phyloP scores from a whole-genome alignment of 139 green algal genomes.

The Axilococcus clingmanii region DNA sequence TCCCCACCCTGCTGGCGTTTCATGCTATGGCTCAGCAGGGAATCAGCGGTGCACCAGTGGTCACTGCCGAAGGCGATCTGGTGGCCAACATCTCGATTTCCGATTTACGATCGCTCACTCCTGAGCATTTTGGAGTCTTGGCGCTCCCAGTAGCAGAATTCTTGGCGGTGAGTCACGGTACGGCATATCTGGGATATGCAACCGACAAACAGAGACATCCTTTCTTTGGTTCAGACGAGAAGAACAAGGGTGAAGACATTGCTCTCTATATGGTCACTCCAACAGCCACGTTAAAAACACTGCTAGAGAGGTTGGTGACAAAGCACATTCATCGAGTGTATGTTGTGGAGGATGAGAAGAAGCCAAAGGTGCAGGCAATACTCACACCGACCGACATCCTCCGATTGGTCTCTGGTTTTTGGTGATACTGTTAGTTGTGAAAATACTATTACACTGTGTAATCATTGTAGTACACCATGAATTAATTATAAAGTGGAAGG shows the following conservation, averaged over 20 bases:
- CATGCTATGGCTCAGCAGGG: slow-evolving; percentile 37
- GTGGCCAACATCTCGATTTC: slow-evolving; percentile 69
- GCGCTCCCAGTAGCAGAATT: slow-evolving; percentile 76
- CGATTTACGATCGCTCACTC: slow-evolving; percentile 59
- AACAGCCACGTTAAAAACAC: slow-evolving; percentile 2
- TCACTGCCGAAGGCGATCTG: slow-evolving; percentile 40
- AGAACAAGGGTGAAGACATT: slow-evolving; percentile 19
- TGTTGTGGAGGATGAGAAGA: slow-evolving; percentile 7
- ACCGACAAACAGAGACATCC: slow-evolving; percentile 10
- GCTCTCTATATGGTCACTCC: slow-evolving; percentile 11
- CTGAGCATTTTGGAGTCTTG: slow-evolving; percentile 60
- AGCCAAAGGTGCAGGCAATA: slow-evolving; percentile 9
- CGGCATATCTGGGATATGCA: slow-evolving; percentile 50
- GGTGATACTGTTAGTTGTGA: slow-evolving; percentile 14
- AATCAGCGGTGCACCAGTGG: slow-evolving; percentile 48
- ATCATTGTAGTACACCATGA: not conserved
- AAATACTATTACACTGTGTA: slow-evolving; percentile 2
- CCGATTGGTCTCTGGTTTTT: slow-evolving; percentile 7
- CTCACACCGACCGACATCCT: slow-evolving; percentile 29
- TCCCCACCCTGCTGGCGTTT: slow-evolving; percentile 57
- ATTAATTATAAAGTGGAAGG: no score
- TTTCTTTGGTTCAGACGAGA: slow-evolving; percentile 16
- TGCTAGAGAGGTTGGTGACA: slow-evolving; percentile 10
- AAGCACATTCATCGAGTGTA: slow-evolving; percentile 26
- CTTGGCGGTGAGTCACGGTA: slow-evolving; percentile 59